A percentile compares a stretch with the other conserved stretches of the same genome.
Conservation (phyloP, 1,139 yeast genomes). For the Ogataea hybrid region DNA sequence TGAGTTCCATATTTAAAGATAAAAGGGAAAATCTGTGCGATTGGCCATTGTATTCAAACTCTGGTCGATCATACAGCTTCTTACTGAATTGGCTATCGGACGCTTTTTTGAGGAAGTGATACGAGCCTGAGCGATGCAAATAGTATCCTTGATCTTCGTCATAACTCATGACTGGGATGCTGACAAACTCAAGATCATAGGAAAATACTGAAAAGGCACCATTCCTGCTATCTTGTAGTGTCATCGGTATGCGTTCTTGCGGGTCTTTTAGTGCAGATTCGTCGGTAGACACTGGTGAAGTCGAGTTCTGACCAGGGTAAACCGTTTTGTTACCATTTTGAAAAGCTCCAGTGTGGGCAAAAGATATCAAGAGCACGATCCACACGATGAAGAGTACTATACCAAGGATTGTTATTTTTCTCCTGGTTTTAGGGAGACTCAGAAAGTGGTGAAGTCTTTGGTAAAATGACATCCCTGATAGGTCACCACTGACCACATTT, state of each 20-base stretch:
- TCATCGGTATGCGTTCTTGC: conserved; percentile 18
- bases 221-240: conserved; percentile 30
- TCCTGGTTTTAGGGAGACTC: conserved; percentile 14
- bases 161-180: conserved; percentile 10
- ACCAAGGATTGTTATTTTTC: conserved; percentile 14
- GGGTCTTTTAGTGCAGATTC: conserved; percentile 2
- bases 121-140: conserved; percentile 16
- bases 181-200: conserved; percentile 19
- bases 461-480: conserved; percentile 1
- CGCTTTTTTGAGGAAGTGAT: conserved; percentile 24
- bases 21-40: conserved; percentile 24
- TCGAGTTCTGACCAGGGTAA: not conserved
- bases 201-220: conserved; percentile 32
- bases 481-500: conserved; percentile 2
- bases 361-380: conserved; percentile 23
- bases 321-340: conserved; percentile 7
- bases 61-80: conserved; percentile 19
- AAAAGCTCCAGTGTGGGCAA: conserved; percentile 20
- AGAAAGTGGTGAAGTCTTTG: conserved; percentile 10
- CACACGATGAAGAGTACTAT: conserved; percentile 23
- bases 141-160: conserved; percentile 31
- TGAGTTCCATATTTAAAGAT: conserved; percentile 37
- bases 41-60: conserved; percentile 18
- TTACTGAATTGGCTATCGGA: conserved; percentile 23
- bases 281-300: conserved; percentile 1